Evolutionary conservation across 805 yeast species (phyloP), one percentile per base, ranked within the genome.

Genomic region (Maudiozyma barnettii): DNA sequence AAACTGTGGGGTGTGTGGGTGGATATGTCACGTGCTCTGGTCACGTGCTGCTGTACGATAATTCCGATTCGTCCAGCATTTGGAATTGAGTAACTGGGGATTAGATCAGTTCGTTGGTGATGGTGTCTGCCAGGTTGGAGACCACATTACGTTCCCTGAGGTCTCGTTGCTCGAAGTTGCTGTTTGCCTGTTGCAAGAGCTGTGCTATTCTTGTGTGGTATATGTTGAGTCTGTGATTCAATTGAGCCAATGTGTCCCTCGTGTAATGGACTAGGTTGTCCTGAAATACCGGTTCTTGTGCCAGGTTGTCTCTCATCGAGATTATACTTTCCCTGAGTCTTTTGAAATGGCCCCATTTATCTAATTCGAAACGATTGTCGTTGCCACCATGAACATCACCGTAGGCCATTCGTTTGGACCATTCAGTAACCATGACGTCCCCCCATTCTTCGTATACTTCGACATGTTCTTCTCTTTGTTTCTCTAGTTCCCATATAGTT

Each of bases 361-460:
- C 76, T 16, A 65, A 60, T 30, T 44, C 41, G 41, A 56, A 56
- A 33, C 55, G 57, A 31, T 68, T 70, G 21, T 66, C 71, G 14
- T 60, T 61, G 2, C 14, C 12, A 7, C 12, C 19, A 9, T 57
- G 51, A 14, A 59, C 54, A 36, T 63, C 67, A 6, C 57, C 50
- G 18, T 67, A 64, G 44, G 80, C 73, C 61, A 84, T 73, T 48
- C 78, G 73, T 41, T 75, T 73, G 6, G 84, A 75, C 65, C 81
- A 83, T 52, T 82, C 87, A 49, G 69, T 72, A 46, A 82, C 71
- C 16, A 84, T 72, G 6, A 78, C 74, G 45, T 83, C 90, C 4
- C 82, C 80, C 70, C 84, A 84, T 49, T 83, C 84, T 60, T 84
- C 90, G 59, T 79, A 74, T 0, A 81, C 74, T 52, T 83, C 90